Conservation (phyloP, 108 stramenopile genomes). For the Cyclotella baltica region DNA sequence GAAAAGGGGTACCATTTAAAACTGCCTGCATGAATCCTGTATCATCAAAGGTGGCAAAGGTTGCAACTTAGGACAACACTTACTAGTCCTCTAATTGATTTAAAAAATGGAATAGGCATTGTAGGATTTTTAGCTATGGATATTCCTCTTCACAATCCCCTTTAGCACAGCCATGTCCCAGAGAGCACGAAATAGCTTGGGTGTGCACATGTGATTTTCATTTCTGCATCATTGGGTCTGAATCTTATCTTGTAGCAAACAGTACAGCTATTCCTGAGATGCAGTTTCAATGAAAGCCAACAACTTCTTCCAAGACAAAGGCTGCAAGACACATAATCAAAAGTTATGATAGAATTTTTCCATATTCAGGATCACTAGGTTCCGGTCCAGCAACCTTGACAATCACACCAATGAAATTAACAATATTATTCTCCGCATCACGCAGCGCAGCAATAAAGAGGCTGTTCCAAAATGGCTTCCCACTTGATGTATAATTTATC, state of each 20-base stretch:
- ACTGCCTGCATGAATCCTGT: no score
- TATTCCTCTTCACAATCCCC: conserved; percentile 2
- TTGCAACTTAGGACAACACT: no score
- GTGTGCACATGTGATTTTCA: no score
- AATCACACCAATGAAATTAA: conserved; percentile 96
- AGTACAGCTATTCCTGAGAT: no score
- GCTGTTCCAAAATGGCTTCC: conserved; percentile 98
- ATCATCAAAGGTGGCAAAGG: no score
- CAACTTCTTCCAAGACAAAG: background rate
- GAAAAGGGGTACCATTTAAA: no score
- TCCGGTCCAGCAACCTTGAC: conserved; percentile 78
- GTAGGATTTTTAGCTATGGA: background rate
- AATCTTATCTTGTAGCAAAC: no score
- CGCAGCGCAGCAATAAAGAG: conserved; percentile 96
- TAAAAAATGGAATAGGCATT: background rate
- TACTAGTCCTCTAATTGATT: no score
- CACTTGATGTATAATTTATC: conserved; percentile 96
- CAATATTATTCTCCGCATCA: conserved; percentile 91
- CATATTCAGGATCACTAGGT: conserved; percentile 77
- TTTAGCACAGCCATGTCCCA: background rate
- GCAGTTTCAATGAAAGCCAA: no score
- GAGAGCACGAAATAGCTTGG: background rate
- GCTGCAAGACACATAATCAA: background rate
- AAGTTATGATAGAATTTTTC: conserved; percentile 41
- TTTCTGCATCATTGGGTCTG: no score